phyloP scores from a whole-genome alignment of 208 protist genomes.

The Crithidia mellificae region DNA sequence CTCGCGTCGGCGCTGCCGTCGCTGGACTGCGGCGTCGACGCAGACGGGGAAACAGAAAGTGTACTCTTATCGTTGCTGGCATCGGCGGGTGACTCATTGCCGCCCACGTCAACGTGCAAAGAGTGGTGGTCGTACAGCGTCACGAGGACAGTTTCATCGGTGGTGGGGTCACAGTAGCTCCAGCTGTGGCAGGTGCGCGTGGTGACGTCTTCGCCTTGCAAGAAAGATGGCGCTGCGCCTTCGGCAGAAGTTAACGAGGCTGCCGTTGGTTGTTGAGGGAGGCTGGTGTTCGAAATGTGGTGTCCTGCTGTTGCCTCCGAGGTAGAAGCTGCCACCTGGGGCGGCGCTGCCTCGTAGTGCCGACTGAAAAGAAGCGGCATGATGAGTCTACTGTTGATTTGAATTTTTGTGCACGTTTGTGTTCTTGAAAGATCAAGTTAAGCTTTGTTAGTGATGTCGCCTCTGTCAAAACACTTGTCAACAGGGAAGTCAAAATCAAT shows the following conservation, averaged over 20 bases:
- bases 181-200: conserved; percentile 29
- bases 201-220: not conserved
- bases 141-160: conserved; percentile 31
- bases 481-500: too few species aligned
- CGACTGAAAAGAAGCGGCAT: not conserved
- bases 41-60: not conserved
- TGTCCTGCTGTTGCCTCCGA: not conserved
- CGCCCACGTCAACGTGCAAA: conserved; percentile 23
- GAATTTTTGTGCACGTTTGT: too few species aligned
- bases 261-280: not conserved
- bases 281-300: not conserved
- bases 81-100: too few species aligned
- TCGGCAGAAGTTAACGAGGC: too few species aligned
- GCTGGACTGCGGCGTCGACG: too few species aligned
- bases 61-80: not conserved
- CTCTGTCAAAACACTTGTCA: too few species aligned
- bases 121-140: conserved; percentile 27
- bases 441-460: too few species aligned
- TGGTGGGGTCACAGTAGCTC: conserved; percentile 22
- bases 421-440: too few species aligned
- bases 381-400: not conserved
- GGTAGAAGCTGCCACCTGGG: not conserved
- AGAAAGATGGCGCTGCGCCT: not conserved
- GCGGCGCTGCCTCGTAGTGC: not conserved
- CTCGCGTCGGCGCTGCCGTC: not conserved